phyloP scores from a whole-genome alignment of 148 eudicot species.

The Drosera capensis region DNA sequence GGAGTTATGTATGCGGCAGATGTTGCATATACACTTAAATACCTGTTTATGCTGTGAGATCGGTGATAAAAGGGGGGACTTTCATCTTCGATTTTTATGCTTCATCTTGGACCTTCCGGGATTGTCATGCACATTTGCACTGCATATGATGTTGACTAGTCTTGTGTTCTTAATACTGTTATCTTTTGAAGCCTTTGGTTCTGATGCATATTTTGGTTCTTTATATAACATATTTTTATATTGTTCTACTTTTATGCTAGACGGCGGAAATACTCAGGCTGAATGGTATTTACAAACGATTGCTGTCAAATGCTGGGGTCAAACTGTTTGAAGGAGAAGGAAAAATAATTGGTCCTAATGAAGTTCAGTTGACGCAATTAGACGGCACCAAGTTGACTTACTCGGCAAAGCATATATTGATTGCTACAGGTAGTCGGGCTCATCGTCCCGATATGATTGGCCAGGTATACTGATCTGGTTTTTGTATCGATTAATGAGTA shows the following conservation, averaged over 20 bases:
- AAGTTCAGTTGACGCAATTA: conserved; percentile 74
- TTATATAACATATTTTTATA: neutral
- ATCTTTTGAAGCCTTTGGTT: no score
- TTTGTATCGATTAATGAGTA: neutral
- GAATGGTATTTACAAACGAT: conserved; percentile 69
- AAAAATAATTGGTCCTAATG: conserved; percentile 72
- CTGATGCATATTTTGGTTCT: no score
- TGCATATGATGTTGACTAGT: no score
- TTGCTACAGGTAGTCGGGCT: conserved; percentile 94
- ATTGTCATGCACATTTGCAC: no score
- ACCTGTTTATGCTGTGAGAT: no score
- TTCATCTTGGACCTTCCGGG: no score
- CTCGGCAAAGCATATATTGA: conserved; percentile 81
- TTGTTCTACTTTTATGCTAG: conserved; percentile 21
- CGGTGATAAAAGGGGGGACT: no score
- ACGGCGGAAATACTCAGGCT: conserved; percentile 77
- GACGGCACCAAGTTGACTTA: conserved; percentile 85
- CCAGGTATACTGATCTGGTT: conserved; percentile 26
- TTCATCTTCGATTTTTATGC: neutral
- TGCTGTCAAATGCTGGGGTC: conserved; percentile 80
- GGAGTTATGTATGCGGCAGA: no score
- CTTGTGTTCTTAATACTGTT: no score
- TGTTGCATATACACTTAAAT: no score
- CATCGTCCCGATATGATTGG: conserved; percentile 71
- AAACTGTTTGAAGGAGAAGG: conserved; percentile 97